Evolutionary conservation across 1,139 yeast species (phyloP).

Genomic region (Scheffersomyces lignicola): DNA sequence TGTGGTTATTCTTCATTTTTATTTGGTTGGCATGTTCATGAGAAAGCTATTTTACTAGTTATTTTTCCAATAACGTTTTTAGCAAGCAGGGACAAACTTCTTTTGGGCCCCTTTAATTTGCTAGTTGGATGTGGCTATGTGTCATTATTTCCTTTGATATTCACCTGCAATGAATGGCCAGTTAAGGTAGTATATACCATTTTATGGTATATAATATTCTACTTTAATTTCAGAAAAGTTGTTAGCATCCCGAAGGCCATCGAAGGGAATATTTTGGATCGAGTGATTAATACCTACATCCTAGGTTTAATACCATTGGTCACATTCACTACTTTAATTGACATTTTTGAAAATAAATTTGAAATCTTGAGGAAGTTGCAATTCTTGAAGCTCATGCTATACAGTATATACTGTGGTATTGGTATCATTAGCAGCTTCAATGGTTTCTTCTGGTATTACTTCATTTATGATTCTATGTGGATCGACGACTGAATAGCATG

Average conservation of each 20-base stretch:
- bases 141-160: conserved; percentile 84
- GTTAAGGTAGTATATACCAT: conserved; percentile 77
- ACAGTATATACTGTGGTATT: conserved; percentile 81
- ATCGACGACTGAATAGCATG: conserved; percentile 17
- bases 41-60: conserved; percentile 86
- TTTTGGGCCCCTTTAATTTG: conserved; percentile 65
- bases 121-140: conserved; percentile 82
- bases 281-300: conserved; percentile 67
- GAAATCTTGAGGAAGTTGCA: conserved; percentile 55
- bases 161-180: conserved; percentile 76
- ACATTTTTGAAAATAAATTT: conserved; percentile 54
- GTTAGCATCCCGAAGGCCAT: conserved; percentile 55
- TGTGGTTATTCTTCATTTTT: conserved; percentile 91
- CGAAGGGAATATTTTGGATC: conserved; percentile 56
- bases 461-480: conserved; percentile 74
- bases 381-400: conserved; percentile 76
- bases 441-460: conserved; percentile 84
- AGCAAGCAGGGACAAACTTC: conserved; percentile 68
- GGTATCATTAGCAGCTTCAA: conserved; percentile 90
- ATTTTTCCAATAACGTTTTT: conserved; percentile 88
- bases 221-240: conserved; percentile 68
- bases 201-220: conserved; percentile 81
- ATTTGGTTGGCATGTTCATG: conserved; percentile 99
- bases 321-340: conserved; percentile 51
- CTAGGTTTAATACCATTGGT: conserved; percentile 70